Percentiles rank a stretch among this genome's conserved stretches.
These are phyloP conservation scores for Colletotrichum ledebouriae DNA, from an alignment of 2,329 filamentous ascomycete species.

Conservation along the genomic window DNA sequence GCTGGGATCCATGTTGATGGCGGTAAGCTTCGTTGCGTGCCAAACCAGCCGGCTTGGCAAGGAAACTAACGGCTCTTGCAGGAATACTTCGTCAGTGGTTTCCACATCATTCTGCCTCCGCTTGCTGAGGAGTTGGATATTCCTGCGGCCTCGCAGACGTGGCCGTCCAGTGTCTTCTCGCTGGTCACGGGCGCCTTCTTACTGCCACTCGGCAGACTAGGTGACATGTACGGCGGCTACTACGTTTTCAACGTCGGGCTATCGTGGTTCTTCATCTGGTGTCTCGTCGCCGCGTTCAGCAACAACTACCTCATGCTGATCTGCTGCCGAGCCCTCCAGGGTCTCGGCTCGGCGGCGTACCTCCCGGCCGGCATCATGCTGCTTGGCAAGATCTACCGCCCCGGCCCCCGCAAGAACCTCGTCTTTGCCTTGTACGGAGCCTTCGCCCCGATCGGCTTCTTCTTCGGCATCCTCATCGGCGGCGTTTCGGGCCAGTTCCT, in stretches of 20 bases:
- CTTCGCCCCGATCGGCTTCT: slow-evolving; percentile 70
- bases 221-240: slow-evolving; percentile 74
- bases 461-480: slow-evolving; percentile 75
- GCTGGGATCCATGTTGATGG: slow-evolving; percentile 73
- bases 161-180: slow-evolving; percentile 75
- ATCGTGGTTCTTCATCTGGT: slow-evolving; percentile 77
- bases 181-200: slow-evolving; percentile 69
- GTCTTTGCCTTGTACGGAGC: slow-evolving; percentile 72
- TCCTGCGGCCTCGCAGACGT: slow-evolving; percentile 70
- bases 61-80: slow-evolving; percentile 44
- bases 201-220: slow-evolving; percentile 72
- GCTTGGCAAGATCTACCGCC: slow-evolving; percentile 76
- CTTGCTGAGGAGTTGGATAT: slow-evolving; percentile 74
- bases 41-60: background rate
- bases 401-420: slow-evolving; percentile 79
- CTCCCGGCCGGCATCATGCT: slow-evolving; percentile 79
- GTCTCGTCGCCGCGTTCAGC: slow-evolving; percentile 78
- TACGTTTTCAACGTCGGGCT: slow-evolving; percentile 71
- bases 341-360: slow-evolving; percentile 79
- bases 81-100: slow-evolving; percentile 85
- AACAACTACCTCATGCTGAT: slow-evolving; percentile 78
- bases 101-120: slow-evolving; percentile 78
- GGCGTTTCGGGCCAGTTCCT: slow-evolving; percentile 72
- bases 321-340: slow-evolving; percentile 79
- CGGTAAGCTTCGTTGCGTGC: slow-evolving; percentile 51